Base-by-base conservation (phyloP, 805 yeast genomes). In the Soucietia sequanensis region DNA sequence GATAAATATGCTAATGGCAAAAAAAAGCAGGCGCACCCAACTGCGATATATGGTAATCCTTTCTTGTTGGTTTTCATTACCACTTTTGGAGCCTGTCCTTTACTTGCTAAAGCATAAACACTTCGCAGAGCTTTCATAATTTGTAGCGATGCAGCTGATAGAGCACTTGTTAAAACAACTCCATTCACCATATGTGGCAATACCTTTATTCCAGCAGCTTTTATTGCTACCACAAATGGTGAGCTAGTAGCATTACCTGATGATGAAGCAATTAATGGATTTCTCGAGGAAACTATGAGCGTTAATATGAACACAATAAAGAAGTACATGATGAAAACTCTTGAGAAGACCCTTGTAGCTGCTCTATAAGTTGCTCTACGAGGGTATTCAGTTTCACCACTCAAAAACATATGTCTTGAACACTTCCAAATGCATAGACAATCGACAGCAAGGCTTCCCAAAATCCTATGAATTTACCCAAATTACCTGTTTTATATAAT, bases 201-300 rank as follows among this genome's bases (percentile, higher is more conserved):
- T 0, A 52, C 70, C 22, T 44, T 48, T 21, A 66, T 62, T 4
- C 57, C 57, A 10, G 60, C 61, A 26, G 51, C 41, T 31, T 50
- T 44, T 41, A 65, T 60, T 7, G 68, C 70, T 39, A 67, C 50
- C 10, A 67, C 71, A 36, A 64, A 67, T 10, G 71, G 70, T 8
- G 71, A 65, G 8, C 66, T 59, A 22, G 48, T 26, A 17, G 64
- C 59, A 46, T 41, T 48, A 6, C 67, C 52, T 36, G 52, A 43
- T 33, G 53, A 52, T 37, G 58, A 34, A 34, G 60, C 47, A 41
- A 61, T 39, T 9, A 16, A 25, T 17, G 41, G 28, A 37, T 64
- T 58, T 30, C 58, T 50, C 20, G 54, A 52, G 9, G 68, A 46
- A 27, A 62, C 57, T 39, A 64, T 55, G 43, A 64, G 42, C 9